A percentile compares a stretch with the other conserved stretches of the same genome.
These are phyloP conservation scores for Syzygium oleosum DNA, from an alignment of 345 rosid genomes.

Conservation along the genomic window DNA sequence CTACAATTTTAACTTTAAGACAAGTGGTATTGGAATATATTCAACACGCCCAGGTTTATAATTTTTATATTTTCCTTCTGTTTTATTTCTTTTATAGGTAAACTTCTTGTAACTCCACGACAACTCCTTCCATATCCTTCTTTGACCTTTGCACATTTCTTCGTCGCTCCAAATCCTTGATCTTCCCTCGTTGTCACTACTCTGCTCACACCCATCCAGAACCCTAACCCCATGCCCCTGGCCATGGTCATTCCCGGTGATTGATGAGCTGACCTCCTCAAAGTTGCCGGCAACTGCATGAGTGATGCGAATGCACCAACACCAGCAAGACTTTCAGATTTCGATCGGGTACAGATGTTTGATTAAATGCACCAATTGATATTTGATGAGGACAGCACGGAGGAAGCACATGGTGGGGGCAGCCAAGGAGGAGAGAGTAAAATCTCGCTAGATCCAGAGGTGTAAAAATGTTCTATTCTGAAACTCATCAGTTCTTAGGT, in stretches of 20 bases:
- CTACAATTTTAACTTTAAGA: not conserved
- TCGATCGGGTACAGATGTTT: not conserved
- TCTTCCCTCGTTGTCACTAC: not conserved
- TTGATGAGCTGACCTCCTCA: not conserved
- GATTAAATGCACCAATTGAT: not conserved
- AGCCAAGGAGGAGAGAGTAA: not conserved
- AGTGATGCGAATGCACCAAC: not conserved
- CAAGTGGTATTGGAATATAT: not conserved
- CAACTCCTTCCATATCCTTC: not conserved
- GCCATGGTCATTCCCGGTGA: not conserved
- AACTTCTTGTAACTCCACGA: not conserved
- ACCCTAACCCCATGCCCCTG: too few species aligned
- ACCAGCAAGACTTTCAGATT: not conserved
- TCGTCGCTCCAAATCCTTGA: not conserved
- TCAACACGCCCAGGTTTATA: not conserved
- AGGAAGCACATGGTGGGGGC: not conserved
- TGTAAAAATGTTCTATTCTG: rapidly evolving
- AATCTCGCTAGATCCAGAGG: not conserved
- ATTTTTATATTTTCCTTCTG: not conserved
- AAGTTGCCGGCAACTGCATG: not conserved
- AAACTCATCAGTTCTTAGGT: not conserved
- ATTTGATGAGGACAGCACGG: not conserved
- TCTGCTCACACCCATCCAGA: not conserved
- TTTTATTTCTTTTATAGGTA: not conserved
- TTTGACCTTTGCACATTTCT: not conserved